Base-by-base conservation (phyloP, 1,139 yeast species). In the Petasospora fabianii region DNA sequence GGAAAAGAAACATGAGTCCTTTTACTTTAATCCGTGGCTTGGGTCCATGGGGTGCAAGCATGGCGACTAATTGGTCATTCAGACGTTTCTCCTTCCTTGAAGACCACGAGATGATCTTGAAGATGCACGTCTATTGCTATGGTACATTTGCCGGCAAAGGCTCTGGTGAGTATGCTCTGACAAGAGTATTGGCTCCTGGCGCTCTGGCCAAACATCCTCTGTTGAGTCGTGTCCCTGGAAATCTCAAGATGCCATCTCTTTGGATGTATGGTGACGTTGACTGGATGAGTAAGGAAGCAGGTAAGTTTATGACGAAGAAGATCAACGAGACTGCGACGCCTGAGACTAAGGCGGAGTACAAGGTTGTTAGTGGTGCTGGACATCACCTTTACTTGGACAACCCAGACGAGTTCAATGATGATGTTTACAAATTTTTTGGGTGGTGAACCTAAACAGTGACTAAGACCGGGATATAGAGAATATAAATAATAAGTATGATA, bases 221-320 rank as follows among this genome's bases (percentile, higher is more conserved):
- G 45, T 67, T 76, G 47, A 92, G 84, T 54, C 75, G 85, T 42
- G 67, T 83, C 29, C 86, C 50, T 2, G 58, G 62, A 2, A 49
- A 61, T 1, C 53, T 77, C 32, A 55, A 64, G 27, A 68, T 69
- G 20, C 74, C 77, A 22, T 68, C 77, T 27, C 61, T 79, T 49
- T 71, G 90, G 66, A 56, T 86, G 20, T 88, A 87, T 57, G 97
- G 97, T 0, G 82, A 84, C 49, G 74, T 67, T 47, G 97, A 88
- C 58, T 88, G 92, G 74, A 88, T 88, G 96, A 84, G 85, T 55
- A 69, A 75, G 11, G 77, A 74, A 39, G 94, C 95, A 2, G 96
- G 96, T 2, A 50, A 47, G 19, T 53, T 62, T 9, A 70, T 73
- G 41, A 76, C 78, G 34, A 67, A 20, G 49, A 46, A 44, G 27